These are phyloP conservation scores for Magnolia changhungtana DNA, from an alignment of 164 flowering plant genomes.

Conservation along the genomic window DNA sequence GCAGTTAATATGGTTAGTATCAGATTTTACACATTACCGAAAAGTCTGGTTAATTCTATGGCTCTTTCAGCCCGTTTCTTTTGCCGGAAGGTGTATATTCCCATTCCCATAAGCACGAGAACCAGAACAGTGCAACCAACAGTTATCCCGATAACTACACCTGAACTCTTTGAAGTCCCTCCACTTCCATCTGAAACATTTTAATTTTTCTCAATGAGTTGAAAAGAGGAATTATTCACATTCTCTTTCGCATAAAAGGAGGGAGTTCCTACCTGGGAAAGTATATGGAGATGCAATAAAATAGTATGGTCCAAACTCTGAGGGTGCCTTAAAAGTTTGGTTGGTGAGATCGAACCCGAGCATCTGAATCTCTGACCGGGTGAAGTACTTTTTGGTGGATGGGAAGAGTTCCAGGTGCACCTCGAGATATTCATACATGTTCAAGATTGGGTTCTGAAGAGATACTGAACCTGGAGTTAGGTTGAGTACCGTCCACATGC, in stretches of 20 bases:
- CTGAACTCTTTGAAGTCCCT: constrained; percentile 30
- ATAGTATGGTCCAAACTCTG: constrained; percentile 56
- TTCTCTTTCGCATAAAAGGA: not conserved
- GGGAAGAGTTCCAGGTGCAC: constrained; percentile 69
- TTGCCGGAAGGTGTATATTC: constrained; percentile 54
- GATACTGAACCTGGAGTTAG: constrained; percentile 79
- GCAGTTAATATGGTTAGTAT: not conserved
- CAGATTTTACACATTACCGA: constrained; percentile 37
- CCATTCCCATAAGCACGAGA: constrained; percentile 46
- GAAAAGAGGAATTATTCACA: not conserved
- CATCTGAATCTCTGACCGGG: constrained; percentile 49
- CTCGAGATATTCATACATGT: constrained; percentile 64
- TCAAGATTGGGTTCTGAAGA: constrained; percentile 63
- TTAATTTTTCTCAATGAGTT: not conserved
- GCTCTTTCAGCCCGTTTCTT: constrained; percentile 77
- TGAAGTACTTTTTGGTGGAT: constrained; percentile 51
- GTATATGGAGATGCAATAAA: constrained; percentile 51
- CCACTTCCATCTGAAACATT: constrained; percentile 28
- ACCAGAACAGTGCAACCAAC: constrained; percentile 41
- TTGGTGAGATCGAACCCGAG: constrained; percentile 58
- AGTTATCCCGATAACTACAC: constrained; percentile 43
- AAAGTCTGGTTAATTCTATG: constrained; percentile 56
- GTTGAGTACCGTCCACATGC: constrained; percentile 55
- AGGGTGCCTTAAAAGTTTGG: constrained; percentile 65
- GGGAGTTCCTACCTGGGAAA: constrained; percentile 47